Evolutionary conservation across 768 basidiomycete species (phyloP), one percentile per base, ranked within the genome.

Genomic region (Boletus reticulatus): DNA sequence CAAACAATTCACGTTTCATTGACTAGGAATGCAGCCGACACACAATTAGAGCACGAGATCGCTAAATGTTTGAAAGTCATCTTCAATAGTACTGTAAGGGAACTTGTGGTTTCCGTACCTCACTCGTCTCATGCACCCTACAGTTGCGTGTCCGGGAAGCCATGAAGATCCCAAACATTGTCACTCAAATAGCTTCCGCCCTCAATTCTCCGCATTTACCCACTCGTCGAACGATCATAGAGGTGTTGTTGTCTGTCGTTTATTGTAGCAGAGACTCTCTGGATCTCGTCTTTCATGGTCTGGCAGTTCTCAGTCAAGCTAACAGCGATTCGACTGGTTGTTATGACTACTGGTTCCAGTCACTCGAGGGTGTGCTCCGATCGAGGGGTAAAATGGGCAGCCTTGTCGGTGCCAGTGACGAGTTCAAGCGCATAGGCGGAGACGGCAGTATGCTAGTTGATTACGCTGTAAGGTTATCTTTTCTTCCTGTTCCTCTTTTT

Each of bases 361-460:
- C 86, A 0, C 75, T 96, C 59, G 89, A 93, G 61, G 73, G 75
- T 27, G 83, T 83, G 4, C 78, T 98, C 17, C 80, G 84, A 45
- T 95, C 94, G 3, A 77, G 94, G 53, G 96, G 96, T 1, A 89
- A 87, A 69, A 94, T 98, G 92, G 96, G 96, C 1, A 97, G 91
- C 67, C 72, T 91, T 39, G 96, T 99, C 9, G 97, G 97, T 0
- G 93, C 94, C 22, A 96, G 94, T 62, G 92, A 95, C 14, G 94
- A 98, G 62, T 82, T 95, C 52, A 82, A 81, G 70, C 84, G 82
- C 55, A 75, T 79, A 56, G 83, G 81, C 44, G 84, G 87, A 39
- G 69, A 83, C 19, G 87, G 89, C 56, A 82, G 78, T 41, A 81
- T 82, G 43, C 69, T 95, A 57, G 88, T 87, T 57, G 94, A 96